Percentiles rank a stretch among this genome's conserved stretches.
phyloP scores from a whole-genome alignment of 345 rosid species.

The Acer yangbiense region DNA sequence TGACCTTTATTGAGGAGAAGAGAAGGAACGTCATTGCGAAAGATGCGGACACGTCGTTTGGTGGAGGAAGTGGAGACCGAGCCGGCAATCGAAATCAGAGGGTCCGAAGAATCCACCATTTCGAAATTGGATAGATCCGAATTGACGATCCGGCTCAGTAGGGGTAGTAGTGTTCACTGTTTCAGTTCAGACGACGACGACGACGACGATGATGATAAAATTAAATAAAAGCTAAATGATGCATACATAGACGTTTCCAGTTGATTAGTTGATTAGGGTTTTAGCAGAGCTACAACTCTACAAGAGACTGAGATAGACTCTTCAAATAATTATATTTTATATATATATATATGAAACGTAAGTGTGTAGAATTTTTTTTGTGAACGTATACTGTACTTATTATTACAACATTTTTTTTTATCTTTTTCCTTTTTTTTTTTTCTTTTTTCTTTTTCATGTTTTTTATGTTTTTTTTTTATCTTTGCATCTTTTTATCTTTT shows the following conservation, averaged over 20 bases:
- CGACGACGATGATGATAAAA: neutral
- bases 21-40: constrained; percentile 65
- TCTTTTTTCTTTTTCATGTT: too few species aligned
- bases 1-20: constrained; percentile 49
- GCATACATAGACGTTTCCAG: neutral
- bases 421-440: too few species aligned
- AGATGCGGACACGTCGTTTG: constrained; percentile 61
- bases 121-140: constrained; percentile 31
- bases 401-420: too few species aligned
- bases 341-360: too few species aligned
- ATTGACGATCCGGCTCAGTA: constrained; percentile 7
- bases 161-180: neutral
- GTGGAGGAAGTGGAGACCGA: constrained; percentile 70
- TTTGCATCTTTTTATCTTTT: too few species aligned
- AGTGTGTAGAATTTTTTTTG: too few species aligned
- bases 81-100: constrained; percentile 53
- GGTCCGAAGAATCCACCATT: constrained; percentile 64
- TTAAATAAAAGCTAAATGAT: neutral
- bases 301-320: neutral
- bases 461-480: too few species aligned
- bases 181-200: too few species aligned
- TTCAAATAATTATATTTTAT: neutral
- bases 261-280: constrained; percentile 16
- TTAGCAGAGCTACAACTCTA: neutral
- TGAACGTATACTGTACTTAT: too few species aligned